A percentile compares a stretch with the other conserved stretches of the same genome.
These are phyloP conservation scores for Aspergillus sp. DNA, from an alignment of 2,329 filamentous ascomycete species.

Conservation along the genomic window DNA sequence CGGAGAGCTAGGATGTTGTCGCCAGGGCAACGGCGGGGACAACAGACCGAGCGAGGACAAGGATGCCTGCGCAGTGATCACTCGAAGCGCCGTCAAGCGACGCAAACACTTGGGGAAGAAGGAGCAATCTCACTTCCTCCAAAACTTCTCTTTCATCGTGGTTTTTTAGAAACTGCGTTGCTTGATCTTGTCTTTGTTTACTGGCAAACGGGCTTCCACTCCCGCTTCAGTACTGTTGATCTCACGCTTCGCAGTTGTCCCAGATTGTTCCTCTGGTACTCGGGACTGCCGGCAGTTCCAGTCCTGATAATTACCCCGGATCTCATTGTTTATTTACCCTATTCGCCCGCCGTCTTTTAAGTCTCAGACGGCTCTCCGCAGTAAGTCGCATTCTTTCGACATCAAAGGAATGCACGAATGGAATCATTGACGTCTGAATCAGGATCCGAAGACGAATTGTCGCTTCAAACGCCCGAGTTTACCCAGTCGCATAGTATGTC, in stretches of 20 bases:
- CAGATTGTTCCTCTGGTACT: background rate
- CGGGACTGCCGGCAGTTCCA: background rate
- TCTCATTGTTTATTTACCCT: slow-evolving; percentile 4
- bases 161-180: background rate
- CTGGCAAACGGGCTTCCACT: background rate
- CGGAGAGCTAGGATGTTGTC: slow-evolving; percentile 11
- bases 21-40: slow-evolving; percentile 11
- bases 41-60: slow-evolving; percentile 13
- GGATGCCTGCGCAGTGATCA: slow-evolving; percentile 9
- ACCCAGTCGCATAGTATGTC: slow-evolving; percentile 14
- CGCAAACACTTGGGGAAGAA: slow-evolving; percentile 9
- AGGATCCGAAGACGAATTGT: background rate
- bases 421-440: slow-evolving; percentile 4
- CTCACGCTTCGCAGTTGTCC: background rate
- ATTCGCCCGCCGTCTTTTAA: background rate
- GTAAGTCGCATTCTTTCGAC: slow-evolving; percentile 14
- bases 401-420: background rate
- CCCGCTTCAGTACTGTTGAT: background rate
- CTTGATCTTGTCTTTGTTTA: slow-evolving; percentile 19
- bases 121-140: background rate
- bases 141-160: background rate
- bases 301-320: slow-evolving; percentile 2
- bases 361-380: background rate
- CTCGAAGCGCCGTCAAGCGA: slow-evolving; percentile 18
- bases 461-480: background rate